Evolutionary conservation across 1,284 basidiomycete species (phyloP).

Genomic region (Caloboletus firmus): DNA sequence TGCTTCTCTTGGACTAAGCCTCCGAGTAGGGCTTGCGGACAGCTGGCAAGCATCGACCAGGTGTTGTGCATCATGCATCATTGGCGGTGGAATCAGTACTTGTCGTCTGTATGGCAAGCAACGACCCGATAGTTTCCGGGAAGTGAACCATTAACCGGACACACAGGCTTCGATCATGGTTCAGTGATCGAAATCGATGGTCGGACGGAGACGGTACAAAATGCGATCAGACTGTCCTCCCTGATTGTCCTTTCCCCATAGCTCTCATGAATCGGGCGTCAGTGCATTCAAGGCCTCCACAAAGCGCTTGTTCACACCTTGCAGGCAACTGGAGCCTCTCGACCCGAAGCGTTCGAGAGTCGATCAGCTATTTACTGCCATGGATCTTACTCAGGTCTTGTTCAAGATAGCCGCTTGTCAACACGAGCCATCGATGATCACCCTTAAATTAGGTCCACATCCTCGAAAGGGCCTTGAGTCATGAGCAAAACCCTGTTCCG

Average conservation of each 20-base stretch:
- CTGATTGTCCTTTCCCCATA: neutral
- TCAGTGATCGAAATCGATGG: neutral
- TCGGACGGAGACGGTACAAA: neutral
- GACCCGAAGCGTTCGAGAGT: neutral
- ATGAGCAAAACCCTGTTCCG: neutral
- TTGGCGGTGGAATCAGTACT: too few relatives aligned
- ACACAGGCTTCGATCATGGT: neutral
- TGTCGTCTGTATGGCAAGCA: neutral
- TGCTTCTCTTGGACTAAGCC: neutral
- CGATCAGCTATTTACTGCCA: neutral
- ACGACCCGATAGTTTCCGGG: neutral
- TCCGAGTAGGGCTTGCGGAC: neutral
- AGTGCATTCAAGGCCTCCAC: neutral
- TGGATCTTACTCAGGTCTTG: neutral
- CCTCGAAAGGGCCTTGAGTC: neutral
- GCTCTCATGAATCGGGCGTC: neutral
- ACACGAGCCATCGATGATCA: neutral
- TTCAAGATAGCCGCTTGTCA: neutral
- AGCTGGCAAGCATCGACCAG: neutral
- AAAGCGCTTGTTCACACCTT: neutral
- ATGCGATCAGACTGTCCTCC: neutral
- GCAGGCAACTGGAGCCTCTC: neutral
- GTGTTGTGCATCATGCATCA: too few relatives aligned
- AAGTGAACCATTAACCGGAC: neutral
- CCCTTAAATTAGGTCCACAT: neutral